Evolutionary conservation across 1,284 basidiomycete species (phyloP).

Genomic region (Melampsora medusae): DNA sequence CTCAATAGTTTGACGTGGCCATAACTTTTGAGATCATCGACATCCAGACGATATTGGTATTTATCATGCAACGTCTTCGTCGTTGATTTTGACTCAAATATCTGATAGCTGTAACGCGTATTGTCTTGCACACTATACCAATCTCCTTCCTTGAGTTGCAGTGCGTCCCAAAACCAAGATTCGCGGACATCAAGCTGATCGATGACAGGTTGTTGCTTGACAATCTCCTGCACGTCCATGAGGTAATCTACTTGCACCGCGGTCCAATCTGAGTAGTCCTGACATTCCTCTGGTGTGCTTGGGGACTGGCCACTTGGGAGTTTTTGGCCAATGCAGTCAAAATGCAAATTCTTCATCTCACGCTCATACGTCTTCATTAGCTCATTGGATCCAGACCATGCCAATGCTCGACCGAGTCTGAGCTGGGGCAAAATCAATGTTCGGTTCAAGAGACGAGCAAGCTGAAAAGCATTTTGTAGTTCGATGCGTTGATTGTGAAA

Average conservation of each 20-base stretch:
- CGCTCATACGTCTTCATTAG: constrained; percentile 62
- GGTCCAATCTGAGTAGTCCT: constrained; percentile 63
- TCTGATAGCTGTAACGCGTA: constrained; percentile 41
- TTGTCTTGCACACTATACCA: constrained; percentile 30
- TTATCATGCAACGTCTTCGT: constrained; percentile 34
- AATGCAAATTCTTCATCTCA: constrained; percentile 57
- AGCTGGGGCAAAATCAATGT: constrained; percentile 71
- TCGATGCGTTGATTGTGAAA: constrained; percentile 81
- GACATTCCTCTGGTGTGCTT: constrained; percentile 59
- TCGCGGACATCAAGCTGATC: constrained; percentile 31
- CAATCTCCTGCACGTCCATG: constrained; percentile 59
- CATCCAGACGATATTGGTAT: constrained; percentile 50
- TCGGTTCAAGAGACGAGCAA: constrained; percentile 68
- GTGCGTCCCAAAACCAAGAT: constrained; percentile 31
- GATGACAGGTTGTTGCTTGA: constrained; percentile 55
- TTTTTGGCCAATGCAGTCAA: constrained; percentile 48
- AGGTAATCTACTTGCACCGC: constrained; percentile 68
- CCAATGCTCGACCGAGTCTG: constrained; percentile 66
- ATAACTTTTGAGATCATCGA: constrained; percentile 47
- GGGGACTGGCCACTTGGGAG: constrained; percentile 35
- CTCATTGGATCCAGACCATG: constrained; percentile 60
- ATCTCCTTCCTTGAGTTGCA: constrained; percentile 26
- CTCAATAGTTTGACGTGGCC: constrained; percentile 49
- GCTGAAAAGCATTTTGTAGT: constrained; percentile 71
- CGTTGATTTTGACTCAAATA: constrained; percentile 19